Base-by-base conservation (phyloP, 73 alveolate genomes). In the Paramecium octaurelia region DNA sequence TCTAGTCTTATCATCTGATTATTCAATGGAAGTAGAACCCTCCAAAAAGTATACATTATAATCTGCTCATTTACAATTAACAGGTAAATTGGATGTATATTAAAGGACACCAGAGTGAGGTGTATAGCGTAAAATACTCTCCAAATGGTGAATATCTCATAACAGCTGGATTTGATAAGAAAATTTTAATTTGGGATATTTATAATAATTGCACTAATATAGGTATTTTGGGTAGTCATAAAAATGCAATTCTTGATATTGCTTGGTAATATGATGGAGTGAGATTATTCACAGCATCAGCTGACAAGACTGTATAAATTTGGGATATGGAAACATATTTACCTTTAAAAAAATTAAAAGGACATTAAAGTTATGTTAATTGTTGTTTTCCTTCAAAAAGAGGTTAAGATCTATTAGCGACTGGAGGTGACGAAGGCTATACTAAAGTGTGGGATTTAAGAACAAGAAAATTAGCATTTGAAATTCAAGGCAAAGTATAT, bases 151-250 rank as follows among this genome's bases (percentile, higher is more conserved):
- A 96, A 18, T 94, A 77, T 86, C 71, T 96, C 14, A 96, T 97
- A 7, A 84, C 95, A 18, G 96, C 98, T 10, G 98, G 98, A 29
- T 94, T 75, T 91, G 98, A 96, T 73, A 94, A 94, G 60, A 64
- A 80, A 50, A 94, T 96, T 11, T 91, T 89, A 54, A 71, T 96
- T 68, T 96, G 98, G 98, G 97, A 96, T 40, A 95, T 96, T 23
- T 95, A 93, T 57, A 95, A 93, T 46, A 86, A 95, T 73, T 95
- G 96, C 94, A 86, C 88, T 59, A 95, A 95, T 88, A 57, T 95
- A n/a, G 96, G 95, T 4, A 71, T 59, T 3, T 88, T 94, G 18
- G 94, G 94, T 36, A 95, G 94, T 10, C 98, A 96, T 76, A 86
- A 80, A 38, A 96, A 96, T 88, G 98, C 97, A 11, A 91, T 96